Evolutionary conservation across 345 rosid species (phyloP), one percentile per base, ranked within the genome.

Genomic region (Durio zibethinus): DNA sequence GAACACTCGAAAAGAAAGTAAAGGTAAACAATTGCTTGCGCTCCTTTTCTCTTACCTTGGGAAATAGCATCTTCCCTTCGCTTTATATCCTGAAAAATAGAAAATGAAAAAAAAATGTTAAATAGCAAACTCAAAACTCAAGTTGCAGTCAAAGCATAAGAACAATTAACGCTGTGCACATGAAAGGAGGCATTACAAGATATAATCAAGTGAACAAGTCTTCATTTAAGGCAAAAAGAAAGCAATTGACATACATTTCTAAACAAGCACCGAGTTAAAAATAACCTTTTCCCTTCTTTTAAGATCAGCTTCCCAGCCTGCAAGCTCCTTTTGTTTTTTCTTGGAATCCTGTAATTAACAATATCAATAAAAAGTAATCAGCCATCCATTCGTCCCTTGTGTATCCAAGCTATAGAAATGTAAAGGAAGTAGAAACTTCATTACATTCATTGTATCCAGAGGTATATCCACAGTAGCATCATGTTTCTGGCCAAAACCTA

Each of bases 381-480:
- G 80, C 42, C 23, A 8, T 10, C 72, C 16, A 0, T 33, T 57
- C 23, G 6, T 10, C 72, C 16, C 0, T 33, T 57, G 38, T 16
- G 63, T 43, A 31, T 42, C 9, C 62, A 72, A 10, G 47, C 36
- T 23, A 56, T 57, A 35, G 27, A 62, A 76, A 48, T 10, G 29
- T 33, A 76, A 33, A 48, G 31, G 15, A 45, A 57, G 66, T 31
- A 42, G 56, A 15, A 71, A 73, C 64, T 69, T n/a, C 50, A 74
- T 86, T 89, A 94, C 98, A 77, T 89, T 94, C 85, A 89, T 81
- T 27, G 87, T 82, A 86, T 91, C 96, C 57, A 97, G 82, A 31
- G 99, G 98, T 76, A 97, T 92, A 81, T 97, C 97, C 29, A 90
- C 96, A 0, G 98, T 92, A 4, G 97, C 98, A 76, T 88, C 97